These are phyloP conservation scores for Amauroascus niger DNA, from an alignment of 2,329 filamentous ascomycete genomes.

Conservation along the genomic window DNA sequence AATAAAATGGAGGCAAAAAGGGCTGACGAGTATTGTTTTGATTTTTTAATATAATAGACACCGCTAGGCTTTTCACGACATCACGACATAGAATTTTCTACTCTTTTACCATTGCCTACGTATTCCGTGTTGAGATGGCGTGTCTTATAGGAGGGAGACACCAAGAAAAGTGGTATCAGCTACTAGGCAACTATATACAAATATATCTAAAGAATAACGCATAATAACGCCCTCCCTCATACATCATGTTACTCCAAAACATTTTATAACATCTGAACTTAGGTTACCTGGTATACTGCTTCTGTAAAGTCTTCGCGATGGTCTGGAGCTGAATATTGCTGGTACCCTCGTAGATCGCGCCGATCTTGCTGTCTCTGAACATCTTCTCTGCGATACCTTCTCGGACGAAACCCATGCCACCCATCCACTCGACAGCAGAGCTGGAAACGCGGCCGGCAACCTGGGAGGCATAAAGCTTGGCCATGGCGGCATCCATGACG, in stretches of 20 bases:
- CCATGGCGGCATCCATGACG: slow-evolving; percentile 93
- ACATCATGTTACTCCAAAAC: slow-evolving; percentile 3
- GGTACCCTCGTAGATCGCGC: slow-evolving; percentile 85
- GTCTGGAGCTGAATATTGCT: slow-evolving; percentile 61
- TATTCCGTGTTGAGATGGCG: neutral
- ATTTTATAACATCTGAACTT: neutral
- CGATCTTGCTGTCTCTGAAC: slow-evolving; percentile 96
- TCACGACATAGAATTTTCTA: neutral
- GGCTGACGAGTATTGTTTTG: neutral
- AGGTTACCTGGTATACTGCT: slow-evolving; percentile 52
- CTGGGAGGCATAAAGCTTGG: slow-evolving; percentile 89
- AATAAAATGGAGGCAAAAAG: neutral
- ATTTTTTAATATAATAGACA: neutral
- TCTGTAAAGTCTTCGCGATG: slow-evolving; percentile 61
- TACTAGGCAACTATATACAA: slow-evolving; percentile 7
- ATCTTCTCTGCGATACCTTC: slow-evolving; percentile 97
- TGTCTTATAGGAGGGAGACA: neutral
- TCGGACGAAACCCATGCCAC: slow-evolving; percentile 95
- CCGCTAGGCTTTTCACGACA: neutral
- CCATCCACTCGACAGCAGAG: slow-evolving; percentile 96
- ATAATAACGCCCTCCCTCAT: slow-evolving; percentile 5
- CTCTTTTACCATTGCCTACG: neutral
- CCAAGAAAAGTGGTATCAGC: neutral
- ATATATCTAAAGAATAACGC: slow-evolving; percentile 4
- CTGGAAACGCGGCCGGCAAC: slow-evolving; percentile 80